Base-by-base conservation (phyloP, 1,284 basidiomycete genomes). In the Wolfiporia cocos region DNA sequence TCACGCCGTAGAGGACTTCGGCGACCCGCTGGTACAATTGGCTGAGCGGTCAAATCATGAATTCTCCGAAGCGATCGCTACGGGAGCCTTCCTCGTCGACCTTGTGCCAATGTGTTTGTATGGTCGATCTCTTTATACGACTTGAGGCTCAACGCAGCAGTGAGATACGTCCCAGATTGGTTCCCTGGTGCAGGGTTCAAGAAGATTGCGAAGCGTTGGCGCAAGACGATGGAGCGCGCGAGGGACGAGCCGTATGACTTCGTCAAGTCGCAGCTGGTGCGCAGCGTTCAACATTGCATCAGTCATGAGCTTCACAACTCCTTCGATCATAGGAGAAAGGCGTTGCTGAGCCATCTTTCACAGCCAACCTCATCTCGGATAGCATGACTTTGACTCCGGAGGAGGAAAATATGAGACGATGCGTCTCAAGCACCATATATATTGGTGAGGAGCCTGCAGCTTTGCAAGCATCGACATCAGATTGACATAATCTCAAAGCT, bases 31-130 rank as follows among this genome's bases (percentile, higher is more conserved):
- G 2, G 37, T 47, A 5, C 5, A 22, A 2, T 1, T 21, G 2
- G 38, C 26, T 9, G 37, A 39, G 6, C 9, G 23, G 19, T 20
- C 18, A 5, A 37, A 14, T 4, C 12, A 23, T 10, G 26, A 47
- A 3, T 43, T 47, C 29, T 20, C 22, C 2, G 14, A 12, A 5
- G 28, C 24, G 4, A 21, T 34, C 12, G 30, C 23, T 11, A 44
- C 49, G n/a, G 56, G 54, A 14, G 44, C 50, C 7, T 59, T 46
- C 41, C 44, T 57, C 2, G 56, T 56, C 5, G 57, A 59, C 31
- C 45, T 15, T 39, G 20, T 36, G 7, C 43, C 43, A 2, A 22
- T 45, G 15, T 26, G 43, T 45, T 22, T 20, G 43, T 30, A 5
- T 12, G 1, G 17, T 31, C 17, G 6, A 14, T 31, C n/a, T 14